Percentiles rank a stretch among this genome's conserved stretches.
phyloP scores from a whole-genome alignment of 2,329 filamentous ascomycete genomes.

The Ophiocordyceps australis region DNA sequence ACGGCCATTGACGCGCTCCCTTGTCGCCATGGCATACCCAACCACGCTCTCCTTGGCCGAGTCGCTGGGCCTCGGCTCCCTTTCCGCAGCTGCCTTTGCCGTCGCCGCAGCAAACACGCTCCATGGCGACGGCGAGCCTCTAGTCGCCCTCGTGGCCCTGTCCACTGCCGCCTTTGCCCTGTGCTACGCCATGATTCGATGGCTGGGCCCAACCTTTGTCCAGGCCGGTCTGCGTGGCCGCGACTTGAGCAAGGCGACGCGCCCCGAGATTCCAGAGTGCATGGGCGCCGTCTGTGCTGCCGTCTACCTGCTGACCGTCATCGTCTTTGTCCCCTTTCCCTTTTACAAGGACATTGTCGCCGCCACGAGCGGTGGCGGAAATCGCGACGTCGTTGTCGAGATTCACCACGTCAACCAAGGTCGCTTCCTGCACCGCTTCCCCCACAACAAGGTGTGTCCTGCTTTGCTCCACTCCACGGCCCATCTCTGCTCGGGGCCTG shows the following conservation, averaged over 20 bases:
- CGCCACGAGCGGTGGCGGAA: conserved; percentile 83
- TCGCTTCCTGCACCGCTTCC: conserved; percentile 76
- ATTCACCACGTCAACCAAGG: conserved; percentile 61
- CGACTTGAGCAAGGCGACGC: conserved; percentile 58
- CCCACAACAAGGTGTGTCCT: conserved; percentile 63
- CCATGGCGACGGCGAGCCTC: conserved; percentile 68
- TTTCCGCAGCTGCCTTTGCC: conserved; percentile 52
- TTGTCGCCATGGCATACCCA: too few species aligned
- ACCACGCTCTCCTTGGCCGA: conserved; percentile 35
- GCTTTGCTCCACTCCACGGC: neutral
- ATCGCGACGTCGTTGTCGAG: conserved; percentile 68
- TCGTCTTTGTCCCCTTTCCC: conserved; percentile 87
- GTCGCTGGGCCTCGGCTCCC: conserved; percentile 34
- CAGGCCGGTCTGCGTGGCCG: conserved; percentile 74
- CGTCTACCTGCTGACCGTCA: conserved; percentile 77
- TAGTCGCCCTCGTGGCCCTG: conserved; percentile 76
- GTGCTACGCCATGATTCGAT: conserved; percentile 74
- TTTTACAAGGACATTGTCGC: conserved; percentile 98
- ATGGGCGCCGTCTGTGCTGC: conserved; percentile 91
- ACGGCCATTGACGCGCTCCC: too few species aligned
- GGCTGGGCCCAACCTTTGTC: conserved; percentile 83
- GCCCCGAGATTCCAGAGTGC: conserved; percentile 73
- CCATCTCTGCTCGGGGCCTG: too few species aligned
- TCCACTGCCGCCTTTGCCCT: conserved; percentile 70
- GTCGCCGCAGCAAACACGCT: conserved; percentile 68